Percentiles rank a stretch among this genome's conserved stretches.
These are phyloP conservation scores for Phytophthora meadii DNA, from an alignment of 352 stramenopile species.

Conservation along the genomic window DNA sequence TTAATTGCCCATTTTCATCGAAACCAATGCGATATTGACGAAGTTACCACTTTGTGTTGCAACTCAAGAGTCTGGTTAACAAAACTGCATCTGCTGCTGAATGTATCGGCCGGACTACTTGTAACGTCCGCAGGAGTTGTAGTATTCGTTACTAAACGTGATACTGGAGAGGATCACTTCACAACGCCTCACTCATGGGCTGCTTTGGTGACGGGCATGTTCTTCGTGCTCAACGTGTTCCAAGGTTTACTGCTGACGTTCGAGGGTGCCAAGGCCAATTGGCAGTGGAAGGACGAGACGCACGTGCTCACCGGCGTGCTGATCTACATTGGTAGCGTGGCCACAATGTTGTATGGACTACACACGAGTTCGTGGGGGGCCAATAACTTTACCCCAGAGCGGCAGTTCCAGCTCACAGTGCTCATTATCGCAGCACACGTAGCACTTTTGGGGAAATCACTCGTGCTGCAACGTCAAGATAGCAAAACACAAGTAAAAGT, in stretches of 20 bases:
- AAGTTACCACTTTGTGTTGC: slow-evolving; percentile 1
- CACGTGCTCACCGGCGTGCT: slow-evolving; percentile 66
- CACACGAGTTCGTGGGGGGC: slow-evolving; percentile 53
- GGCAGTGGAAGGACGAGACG: slow-evolving; percentile 81
- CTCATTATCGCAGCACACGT: slow-evolving; percentile 57
- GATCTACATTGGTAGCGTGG: slow-evolving; percentile 59
- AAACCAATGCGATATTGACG: slow-evolving; percentile 10
- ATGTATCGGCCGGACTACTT: slow-evolving; percentile 47
- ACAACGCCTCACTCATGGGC: slow-evolving; percentile 61
- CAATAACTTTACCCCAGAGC: slow-evolving; percentile 33
- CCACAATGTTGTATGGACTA: slow-evolving; percentile 59
- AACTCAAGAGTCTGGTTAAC: slow-evolving; percentile 53
- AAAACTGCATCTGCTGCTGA: slow-evolving; percentile 64
- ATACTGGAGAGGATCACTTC: slow-evolving; percentile 43
- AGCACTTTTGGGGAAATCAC: slow-evolving; percentile 49
- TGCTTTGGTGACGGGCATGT: slow-evolving; percentile 52
- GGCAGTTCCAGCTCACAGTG: slow-evolving; percentile 58
- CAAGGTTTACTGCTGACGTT: slow-evolving; percentile 73
- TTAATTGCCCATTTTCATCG: not conserved
- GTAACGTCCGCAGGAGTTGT: slow-evolving; percentile 43
- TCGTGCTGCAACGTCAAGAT: slow-evolving; percentile 31
- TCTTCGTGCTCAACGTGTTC: slow-evolving; percentile 73
- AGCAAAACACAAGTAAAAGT: slow-evolving; percentile 9
- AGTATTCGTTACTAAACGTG: slow-evolving; percentile 51
- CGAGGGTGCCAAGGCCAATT: slow-evolving; percentile 56